Evolutionary conservation across 2,329 filamentous ascomycete genomes (phyloP), one percentile per base, ranked within the genome.

Genomic region (Hymenoscyphus albidus): DNA sequence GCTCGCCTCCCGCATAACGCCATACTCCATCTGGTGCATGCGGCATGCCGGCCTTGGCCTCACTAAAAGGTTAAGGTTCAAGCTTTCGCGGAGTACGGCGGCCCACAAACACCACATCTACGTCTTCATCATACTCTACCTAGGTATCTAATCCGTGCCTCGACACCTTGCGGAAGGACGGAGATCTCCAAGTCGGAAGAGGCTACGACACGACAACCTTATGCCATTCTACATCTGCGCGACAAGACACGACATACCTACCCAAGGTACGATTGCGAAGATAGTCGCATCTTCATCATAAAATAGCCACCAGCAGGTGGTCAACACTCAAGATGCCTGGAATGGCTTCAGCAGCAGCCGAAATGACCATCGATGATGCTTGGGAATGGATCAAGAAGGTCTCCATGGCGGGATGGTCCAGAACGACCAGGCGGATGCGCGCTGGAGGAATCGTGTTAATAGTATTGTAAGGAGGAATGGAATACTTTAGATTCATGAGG

Each of bases 281-380:
- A 35, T 10, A 12, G 44, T 22, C 44, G 44, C n/a, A 51, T 51
- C 18, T 51, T 10, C n/a, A 51, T 51, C 9, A 51, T n/a, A 27
- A 27, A 10, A 12, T 22, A 51, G 10, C 5, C n/a, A 51, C n/a
- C 10, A 10, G 5, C 44, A 10, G 44, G 44, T 51, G 44, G 44
- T 22, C 5, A 51, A 51, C 44, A 22, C n/a, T 18, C 18, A 51
- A 10, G 10, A 51, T 51, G 44, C 44, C 44, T 51, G 22, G 44
- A 18, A 51, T 51, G 70, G 63, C 67, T 31, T 66, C 68, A 54
- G 64, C 68, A 14, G 57, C 63, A 60, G 62, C 66, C 44, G 71
- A 71, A 35, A 71, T 72, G 70, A 73, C 67, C 27, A 69, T 75
- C 51, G 72, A 74, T 44, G 72, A 74, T 70, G 70, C 69, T 14